phyloP scores from a whole-genome alignment of 257 asterid genomes.

The Lavandula angustifolia region DNA sequence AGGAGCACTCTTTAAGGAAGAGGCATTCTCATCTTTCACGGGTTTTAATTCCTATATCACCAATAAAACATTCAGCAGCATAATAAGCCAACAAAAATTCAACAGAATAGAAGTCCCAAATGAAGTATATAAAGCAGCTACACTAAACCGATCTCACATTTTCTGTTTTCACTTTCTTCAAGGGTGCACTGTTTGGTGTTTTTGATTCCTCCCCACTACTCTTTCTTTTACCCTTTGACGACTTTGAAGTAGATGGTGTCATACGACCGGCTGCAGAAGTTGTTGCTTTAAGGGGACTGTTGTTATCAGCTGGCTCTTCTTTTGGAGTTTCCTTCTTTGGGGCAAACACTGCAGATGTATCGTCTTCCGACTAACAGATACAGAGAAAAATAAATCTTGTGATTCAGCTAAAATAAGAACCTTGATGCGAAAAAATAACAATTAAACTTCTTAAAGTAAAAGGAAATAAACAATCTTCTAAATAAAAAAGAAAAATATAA shows the following conservation, averaged over 20 bases:
- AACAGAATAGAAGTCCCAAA: neutral
- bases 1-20: conserved; percentile 47
- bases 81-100: neutral
- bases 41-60: conserved; percentile 62
- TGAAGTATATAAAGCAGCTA: neutral
- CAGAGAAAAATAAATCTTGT: conserved; percentile 10
- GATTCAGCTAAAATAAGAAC: neutral
- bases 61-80: conserved; percentile 7
- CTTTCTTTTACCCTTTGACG: conserved; percentile 82
- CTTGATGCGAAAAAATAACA: conserved; percentile 14
- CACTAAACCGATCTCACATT: conserved; percentile 46
- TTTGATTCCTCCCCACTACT: conserved; percentile 68
- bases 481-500: neutral
- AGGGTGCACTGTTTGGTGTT: conserved; percentile 59
- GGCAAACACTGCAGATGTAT: conserved; percentile 74
- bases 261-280: conserved; percentile 62
- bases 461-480: conserved; percentile 6
- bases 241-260: conserved; percentile 66
- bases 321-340: conserved; percentile 82
- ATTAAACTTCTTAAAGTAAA: conserved; percentile 9
- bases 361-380: conserved; percentile 62
- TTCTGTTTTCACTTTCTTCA: conserved; percentile 82
- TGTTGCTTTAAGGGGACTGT: conserved; percentile 61
- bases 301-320: conserved; percentile 76
- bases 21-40: conserved; percentile 55